Percentiles rank a stretch among this genome's conserved stretches.
Conservation (phyloP, 805 yeast species). For the Ogataea nonfermentans region DNA sequence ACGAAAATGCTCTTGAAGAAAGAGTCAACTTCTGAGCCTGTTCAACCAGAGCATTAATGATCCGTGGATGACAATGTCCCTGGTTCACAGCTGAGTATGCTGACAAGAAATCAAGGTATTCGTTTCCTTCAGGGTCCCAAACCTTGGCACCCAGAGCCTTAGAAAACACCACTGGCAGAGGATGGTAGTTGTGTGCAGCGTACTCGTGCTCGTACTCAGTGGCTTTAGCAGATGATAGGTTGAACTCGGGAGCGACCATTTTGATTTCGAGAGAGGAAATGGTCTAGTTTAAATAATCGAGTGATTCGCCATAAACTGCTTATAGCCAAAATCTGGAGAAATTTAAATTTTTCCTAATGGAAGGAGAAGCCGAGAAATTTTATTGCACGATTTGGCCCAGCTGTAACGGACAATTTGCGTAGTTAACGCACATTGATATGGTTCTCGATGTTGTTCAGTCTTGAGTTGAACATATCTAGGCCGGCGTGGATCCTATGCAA, state of each 20-base stretch:
- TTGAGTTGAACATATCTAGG: conserved; percentile 15
- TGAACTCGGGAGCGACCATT: conserved; percentile 36
- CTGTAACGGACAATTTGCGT: too few species aligned
- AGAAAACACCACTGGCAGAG: conserved; percentile 90
- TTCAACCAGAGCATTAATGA: conserved; percentile 76
- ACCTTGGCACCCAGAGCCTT: conserved; percentile 88
- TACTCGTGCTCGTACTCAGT: conserved; percentile 67
- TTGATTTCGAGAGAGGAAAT: neutral
- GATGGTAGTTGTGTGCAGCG: conserved; percentile 97
- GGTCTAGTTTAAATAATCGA: conserved; percentile 4
- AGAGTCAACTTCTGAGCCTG: conserved; percentile 85
- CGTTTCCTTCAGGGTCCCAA: conserved; percentile 97
- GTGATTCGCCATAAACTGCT: conserved; percentile 18
- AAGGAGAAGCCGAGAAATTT: conserved; percentile 11
- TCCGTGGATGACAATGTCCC: conserved; percentile 97
- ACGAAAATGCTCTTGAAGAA: conserved; percentile 89
- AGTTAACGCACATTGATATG: neutral
- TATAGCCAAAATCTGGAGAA: conserved; percentile 10
- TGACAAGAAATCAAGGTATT: conserved; percentile 86
- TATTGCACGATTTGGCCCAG: neutral
- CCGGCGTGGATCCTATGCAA: conserved; percentile 12
- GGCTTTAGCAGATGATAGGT: conserved; percentile 64
- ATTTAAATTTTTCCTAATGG: conserved; percentile 4
- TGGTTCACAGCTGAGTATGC: conserved; percentile 98
- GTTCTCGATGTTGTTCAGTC: conserved; percentile 17